Evolutionary conservation across 2,329 filamentous ascomycete genomes (phyloP).

Genomic region (Nannizzia gypsea): DNA sequence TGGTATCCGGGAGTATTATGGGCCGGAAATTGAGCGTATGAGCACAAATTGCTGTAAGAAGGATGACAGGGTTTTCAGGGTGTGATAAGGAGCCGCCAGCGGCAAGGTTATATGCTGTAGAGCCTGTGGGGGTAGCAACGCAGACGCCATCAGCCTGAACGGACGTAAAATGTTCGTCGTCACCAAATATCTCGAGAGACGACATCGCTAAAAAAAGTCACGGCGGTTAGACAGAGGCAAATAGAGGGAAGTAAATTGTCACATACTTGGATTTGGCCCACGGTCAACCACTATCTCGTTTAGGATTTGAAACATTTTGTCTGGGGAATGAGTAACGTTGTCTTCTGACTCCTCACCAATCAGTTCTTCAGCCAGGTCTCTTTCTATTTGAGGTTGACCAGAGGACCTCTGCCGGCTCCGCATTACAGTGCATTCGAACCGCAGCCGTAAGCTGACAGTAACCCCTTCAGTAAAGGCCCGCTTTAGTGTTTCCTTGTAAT

Average conservation of each 20-base stretch:
- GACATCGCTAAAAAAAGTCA: conserved; percentile 63
- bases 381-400: conserved; percentile 23
- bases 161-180: conserved; percentile 79
- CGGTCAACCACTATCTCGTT: conserved; percentile 96
- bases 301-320: conserved; percentile 76
- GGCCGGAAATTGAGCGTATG: conserved; percentile 86
- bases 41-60: conserved; percentile 89
- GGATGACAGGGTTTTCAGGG: conserved; percentile 74
- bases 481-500: conserved; percentile 57
- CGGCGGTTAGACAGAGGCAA: background rate
- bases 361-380: conserved; percentile 78
- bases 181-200: conserved; percentile 80
- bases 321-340: conserved; percentile 71
- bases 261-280: conserved; percentile 79
- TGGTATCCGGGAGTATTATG: conserved; percentile 89
- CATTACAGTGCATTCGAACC: conserved; percentile 94
- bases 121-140: conserved; percentile 84
- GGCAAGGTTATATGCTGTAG: conserved; percentile 89
- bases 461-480: conserved; percentile 71
- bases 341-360: conserved; percentile 69
- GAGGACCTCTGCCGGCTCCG: conserved; percentile 38
- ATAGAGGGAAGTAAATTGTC: background rate
- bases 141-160: conserved; percentile 92
- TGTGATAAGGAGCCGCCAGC: conserved; percentile 89
- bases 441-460: conserved; percentile 71